Percentiles rank a stretch among this genome's conserved stretches.
These are phyloP conservation scores for Cyclotella sp. DNA, from an alignment of 108 stramenopile species.

Conservation along the genomic window DNA sequence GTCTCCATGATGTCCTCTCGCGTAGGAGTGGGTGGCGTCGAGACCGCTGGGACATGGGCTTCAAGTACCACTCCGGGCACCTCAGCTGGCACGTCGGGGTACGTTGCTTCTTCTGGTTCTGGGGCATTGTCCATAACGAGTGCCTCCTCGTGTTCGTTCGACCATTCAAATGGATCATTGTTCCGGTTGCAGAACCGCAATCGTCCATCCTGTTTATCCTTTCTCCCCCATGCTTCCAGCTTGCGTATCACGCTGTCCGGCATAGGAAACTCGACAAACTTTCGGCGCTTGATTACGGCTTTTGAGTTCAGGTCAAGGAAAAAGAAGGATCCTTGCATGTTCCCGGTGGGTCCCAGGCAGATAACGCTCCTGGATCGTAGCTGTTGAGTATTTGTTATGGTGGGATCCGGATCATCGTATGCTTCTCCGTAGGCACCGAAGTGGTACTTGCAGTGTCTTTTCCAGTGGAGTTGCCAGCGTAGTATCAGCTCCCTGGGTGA, in stretches of 20 bases:
- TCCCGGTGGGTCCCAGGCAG: too few species aligned
- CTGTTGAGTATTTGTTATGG: conserved; percentile 23
- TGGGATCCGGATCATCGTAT: conserved; percentile 36
- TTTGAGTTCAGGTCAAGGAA: conserved; percentile 42
- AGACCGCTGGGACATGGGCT: background rate
- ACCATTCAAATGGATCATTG: background rate
- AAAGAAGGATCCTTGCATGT: conserved; percentile 46
- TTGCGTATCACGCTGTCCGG: conserved; percentile 34
- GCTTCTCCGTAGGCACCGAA: conserved; percentile 54
- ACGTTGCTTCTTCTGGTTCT: background rate
- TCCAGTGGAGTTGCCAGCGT: conserved; percentile 8
- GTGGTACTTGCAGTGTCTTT: conserved; percentile 30
- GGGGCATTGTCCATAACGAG: background rate
- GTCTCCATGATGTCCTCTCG: background rate
- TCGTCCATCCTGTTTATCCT: background rate
- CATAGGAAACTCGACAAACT: conserved; percentile 32
- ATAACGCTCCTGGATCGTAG: background rate
- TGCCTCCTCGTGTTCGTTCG: conserved; percentile 6
- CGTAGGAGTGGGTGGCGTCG: background rate
- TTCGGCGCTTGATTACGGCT: conserved; percentile 18
- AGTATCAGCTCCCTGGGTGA: background rate
- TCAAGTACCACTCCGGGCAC: conserved; percentile 13
- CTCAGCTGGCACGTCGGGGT: background rate
- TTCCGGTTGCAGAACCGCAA: background rate
- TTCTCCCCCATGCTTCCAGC: conserved; percentile 25